A percentile compares a stretch with the other conserved stretches of the same genome.
Conservation (phyloP, 177 flowering plant species). For the Telopea speciosissima region DNA sequence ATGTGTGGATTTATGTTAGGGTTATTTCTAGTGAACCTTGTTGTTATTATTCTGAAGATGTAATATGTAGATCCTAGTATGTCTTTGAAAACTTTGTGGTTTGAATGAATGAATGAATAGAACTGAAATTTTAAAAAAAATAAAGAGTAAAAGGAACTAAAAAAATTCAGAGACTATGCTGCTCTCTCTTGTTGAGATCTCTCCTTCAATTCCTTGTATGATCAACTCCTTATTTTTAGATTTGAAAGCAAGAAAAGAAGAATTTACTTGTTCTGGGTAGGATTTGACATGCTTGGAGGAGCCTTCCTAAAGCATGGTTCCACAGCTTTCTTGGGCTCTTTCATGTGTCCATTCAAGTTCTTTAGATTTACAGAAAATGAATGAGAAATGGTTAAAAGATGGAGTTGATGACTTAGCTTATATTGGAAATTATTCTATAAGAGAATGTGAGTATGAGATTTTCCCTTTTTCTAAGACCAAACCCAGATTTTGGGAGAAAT, state of each 20-base stretch:
- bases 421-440: not conserved
- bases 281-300: slow-evolving; percentile 43
- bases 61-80: too few species aligned
- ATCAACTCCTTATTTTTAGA: too few species aligned
- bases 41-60: too few species aligned
- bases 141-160: too few species aligned
- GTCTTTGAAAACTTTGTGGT: too few species aligned
- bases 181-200: not conserved
- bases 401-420: slow-evolving; percentile 5
- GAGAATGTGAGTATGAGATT: not conserved
- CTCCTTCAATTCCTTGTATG: too few species aligned
- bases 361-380: slow-evolving; percentile 10
- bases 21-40: too few species aligned
- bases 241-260: not conserved
- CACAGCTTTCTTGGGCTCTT: slow-evolving; percentile 43
- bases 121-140: too few species aligned
- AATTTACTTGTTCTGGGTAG: slow-evolving; percentile 39
- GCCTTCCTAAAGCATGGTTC: slow-evolving; percentile 39
- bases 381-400: slow-evolving; percentile 5
- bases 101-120: too few species aligned
- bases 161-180: not conserved
- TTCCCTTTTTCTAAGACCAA: slow-evolving; percentile 12
- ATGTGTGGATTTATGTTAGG: too few species aligned
- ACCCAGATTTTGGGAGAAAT: too few species aligned
- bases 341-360: slow-evolving; percentile 15